These are phyloP conservation scores for Aspergillus ochraceus DNA, from an alignment of 2,329 filamentous ascomycete species.

Conservation along the genomic window DNA sequence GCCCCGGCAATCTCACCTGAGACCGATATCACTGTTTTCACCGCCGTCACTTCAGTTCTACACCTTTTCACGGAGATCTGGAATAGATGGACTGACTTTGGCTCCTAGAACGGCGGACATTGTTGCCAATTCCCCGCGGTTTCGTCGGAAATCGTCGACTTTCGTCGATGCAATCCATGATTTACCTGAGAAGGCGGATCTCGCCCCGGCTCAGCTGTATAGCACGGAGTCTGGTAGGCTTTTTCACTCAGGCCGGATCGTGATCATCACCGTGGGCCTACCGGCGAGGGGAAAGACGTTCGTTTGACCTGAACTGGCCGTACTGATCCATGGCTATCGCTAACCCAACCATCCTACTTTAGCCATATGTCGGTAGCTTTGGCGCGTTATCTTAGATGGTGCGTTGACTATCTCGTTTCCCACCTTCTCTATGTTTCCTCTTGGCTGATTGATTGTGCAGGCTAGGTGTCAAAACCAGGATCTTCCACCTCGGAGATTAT, in stretches of 20 bases:
- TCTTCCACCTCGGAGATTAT: slow-evolving; percentile 97
- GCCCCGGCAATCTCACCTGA: background rate
- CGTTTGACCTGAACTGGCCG: slow-evolving; percentile 34
- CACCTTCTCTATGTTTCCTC: background rate
- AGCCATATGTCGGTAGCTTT: slow-evolving; percentile 95
- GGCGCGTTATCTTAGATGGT: slow-evolving; percentile 90
- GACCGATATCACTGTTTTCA: background rate
- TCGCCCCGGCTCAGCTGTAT: slow-evolving; percentile 95
- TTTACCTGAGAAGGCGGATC: slow-evolving; percentile 74
- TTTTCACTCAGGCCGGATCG: slow-evolving; percentile 95
- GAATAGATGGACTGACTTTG: slow-evolving; percentile 24
- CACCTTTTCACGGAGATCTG: background rate
- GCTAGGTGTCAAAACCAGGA: slow-evolving; percentile 96
- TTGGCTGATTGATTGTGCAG: slow-evolving; percentile 40
- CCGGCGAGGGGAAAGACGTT: slow-evolving; percentile 94
- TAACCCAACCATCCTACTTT: slow-evolving; percentile 10
- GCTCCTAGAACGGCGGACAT: slow-evolving; percentile 77
- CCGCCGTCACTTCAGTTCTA: background rate
- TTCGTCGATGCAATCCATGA: slow-evolving; percentile 98
- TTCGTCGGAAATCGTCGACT: slow-evolving; percentile 89
- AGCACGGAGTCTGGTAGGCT: slow-evolving; percentile 96
- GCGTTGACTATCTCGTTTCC: slow-evolving; percentile 28
- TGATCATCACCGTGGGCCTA: slow-evolving; percentile 93
- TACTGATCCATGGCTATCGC: background rate
- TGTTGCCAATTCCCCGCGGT: slow-evolving; percentile 84